These are phyloP conservation scores for Saccharomyces hybrid DNA, from an alignment of 1,139 yeast species.

Conservation along the genomic window DNA sequence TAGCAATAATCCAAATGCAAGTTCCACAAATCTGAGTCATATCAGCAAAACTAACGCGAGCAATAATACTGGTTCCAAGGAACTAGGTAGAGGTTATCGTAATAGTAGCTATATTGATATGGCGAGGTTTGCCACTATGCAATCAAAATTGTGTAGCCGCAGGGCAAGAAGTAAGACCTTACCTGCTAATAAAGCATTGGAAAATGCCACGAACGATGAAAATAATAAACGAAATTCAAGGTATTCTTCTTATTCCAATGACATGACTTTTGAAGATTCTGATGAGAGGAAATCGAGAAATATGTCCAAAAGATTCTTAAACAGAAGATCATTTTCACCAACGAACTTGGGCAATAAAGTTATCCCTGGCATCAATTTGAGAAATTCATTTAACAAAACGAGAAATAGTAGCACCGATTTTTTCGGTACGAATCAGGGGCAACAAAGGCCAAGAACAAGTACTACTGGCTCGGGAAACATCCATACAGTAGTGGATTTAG, in stretches of 20 bases:
- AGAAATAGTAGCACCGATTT: conserved; percentile 11
- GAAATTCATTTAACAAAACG: conserved; percentile 18
- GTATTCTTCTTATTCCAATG: conserved; percentile 15
- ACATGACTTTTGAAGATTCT: conserved; percentile 7
- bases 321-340: conserved; percentile 14
- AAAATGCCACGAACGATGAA: conserved; percentile 3
- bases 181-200: conserved; percentile 14
- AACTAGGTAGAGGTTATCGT: conserved; percentile 4
- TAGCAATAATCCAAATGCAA: neutral
- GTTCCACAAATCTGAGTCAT: neutral
- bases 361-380: conserved; percentile 19
- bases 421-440: neutral
- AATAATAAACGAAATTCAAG: conserved; percentile 15
- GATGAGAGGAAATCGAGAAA: conserved; percentile 6
- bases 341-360: conserved; percentile 22
- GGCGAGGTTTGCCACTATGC: conserved; percentile 8
- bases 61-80: conserved; percentile 1
- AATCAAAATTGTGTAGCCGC: conserved; percentile 5
- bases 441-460: conserved; percentile 12
- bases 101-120: conserved; percentile 15
- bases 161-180: conserved; percentile 23
- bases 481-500: conserved; percentile 14
- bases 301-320: no score
- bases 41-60: neutral
- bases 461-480: conserved; percentile 14